Percentiles rank a stretch among this genome's conserved stretches.
phyloP scores from a whole-genome alignment of 257 asterid genomes.

The Rubia yunnanensis region DNA sequence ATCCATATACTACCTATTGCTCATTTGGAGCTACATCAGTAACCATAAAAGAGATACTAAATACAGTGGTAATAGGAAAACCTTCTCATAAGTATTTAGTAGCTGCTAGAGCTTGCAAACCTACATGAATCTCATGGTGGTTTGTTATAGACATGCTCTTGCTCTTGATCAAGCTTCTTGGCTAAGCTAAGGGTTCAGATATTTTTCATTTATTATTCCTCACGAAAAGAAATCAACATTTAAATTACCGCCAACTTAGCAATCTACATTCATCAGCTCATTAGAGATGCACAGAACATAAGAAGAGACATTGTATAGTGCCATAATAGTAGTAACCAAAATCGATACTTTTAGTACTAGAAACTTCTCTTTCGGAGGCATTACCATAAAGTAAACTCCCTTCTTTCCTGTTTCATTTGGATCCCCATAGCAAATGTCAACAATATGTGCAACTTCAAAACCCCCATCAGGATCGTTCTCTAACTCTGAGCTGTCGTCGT shows the following conservation, averaged over 20 bases:
- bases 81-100: neutral
- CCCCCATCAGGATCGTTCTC: constrained; percentile 40
- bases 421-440: constrained; percentile 74
- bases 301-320: neutral
- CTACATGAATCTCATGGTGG: neutral
- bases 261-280: neutral
- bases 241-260: neutral
- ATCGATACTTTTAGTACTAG: neutral
- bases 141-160: neutral
- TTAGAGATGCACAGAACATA: neutral
- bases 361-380: neutral
- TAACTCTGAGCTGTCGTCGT: constrained; percentile 6
- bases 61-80: neutral
- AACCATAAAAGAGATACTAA: neutral
- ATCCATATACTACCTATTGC: neutral
- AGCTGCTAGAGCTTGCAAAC: neutral
- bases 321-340: neutral
- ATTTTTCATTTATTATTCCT: neutral
- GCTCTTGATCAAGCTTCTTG: neutral
- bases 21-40: neutral
- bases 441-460: constrained; percentile 48
- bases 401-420: constrained; percentile 42
- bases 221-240: neutral
- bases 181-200: neutral
- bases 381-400: constrained; percentile 68